phyloP scores from a whole-genome alignment of 495 filamentous ascomycete genomes.

The Talaromyces trachyspermus region DNA sequence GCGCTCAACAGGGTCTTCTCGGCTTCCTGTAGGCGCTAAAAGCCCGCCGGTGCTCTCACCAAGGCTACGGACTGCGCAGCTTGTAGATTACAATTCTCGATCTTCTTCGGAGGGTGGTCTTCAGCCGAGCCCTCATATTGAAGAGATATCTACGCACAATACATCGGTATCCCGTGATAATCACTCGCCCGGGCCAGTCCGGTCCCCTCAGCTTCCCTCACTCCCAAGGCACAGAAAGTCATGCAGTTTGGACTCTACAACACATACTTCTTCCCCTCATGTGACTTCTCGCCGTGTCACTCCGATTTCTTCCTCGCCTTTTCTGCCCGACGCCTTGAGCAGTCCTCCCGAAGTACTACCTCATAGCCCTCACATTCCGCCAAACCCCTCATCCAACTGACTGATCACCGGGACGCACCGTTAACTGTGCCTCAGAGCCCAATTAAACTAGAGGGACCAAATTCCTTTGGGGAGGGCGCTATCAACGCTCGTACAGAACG shows the following conservation, averaged over 20 bases:
- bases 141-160: conserved; percentile 13
- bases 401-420: conserved; percentile 10
- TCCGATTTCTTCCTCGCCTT: conserved; percentile 23
- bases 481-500: conserved; percentile 82
- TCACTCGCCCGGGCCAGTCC: not conserved
- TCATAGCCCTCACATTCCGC: conserved; percentile 32
- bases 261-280: conserved; percentile 12
- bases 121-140: conserved; percentile 12
- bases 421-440: conserved; percentile 35
- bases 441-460: conserved; percentile 36
- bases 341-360: conserved; percentile 25
- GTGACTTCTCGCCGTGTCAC: conserved; percentile 27
- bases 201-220: not conserved
- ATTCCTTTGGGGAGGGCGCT: conserved; percentile 59
- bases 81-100: conserved; percentile 20
- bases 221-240: conserved; percentile 26
- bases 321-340: conserved; percentile 16
- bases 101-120: conserved; percentile 20
- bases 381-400: conserved; percentile 31
- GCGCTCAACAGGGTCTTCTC: conserved; percentile 30
- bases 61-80: conserved; percentile 32
- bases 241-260: conserved; percentile 30
- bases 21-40: conserved; percentile 22
- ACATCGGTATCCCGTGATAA: not conserved
- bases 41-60: conserved; percentile 30